Evolutionary conservation across 208 protist species (phyloP), one percentile per base, ranked within the genome.

Genomic region (Naegleria fowleri): DNA sequence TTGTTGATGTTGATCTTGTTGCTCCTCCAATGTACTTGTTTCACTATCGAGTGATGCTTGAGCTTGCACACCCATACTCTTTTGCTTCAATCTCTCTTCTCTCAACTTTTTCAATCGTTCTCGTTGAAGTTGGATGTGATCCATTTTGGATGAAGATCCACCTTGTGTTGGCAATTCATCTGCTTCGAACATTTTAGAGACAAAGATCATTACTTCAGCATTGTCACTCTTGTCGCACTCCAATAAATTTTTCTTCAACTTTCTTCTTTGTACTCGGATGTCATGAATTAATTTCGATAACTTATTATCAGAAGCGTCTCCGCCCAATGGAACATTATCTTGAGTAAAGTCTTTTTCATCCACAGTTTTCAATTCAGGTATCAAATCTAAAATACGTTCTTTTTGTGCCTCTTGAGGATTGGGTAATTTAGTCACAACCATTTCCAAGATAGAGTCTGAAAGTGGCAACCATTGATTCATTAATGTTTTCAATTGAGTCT

Each of bases 391-490:
- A 22, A 98, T 51, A 36, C 96, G 94, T 55, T 94, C 93, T 19
- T 87, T 92, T 92, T 98, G 97, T n/a, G 96, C 96, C 7, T 92
- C 92, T 38, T 97, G 91, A 67, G 98, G 98, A 85, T 94, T 96
- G 90, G 97, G 97, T 59, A 99, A 86, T 52, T 96, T 90, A 25
- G 94, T 43, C 88, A 96, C 96, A 90, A 98, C 93, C 51, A 95
- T 96, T 88, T 94, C 92, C 33, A 99, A 92, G 33, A 99, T 94
- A 79, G 97, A 95, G 58, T 93, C 92, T 5, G 97, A 94, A 22
- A 99, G 94, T 29, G 98, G 98, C 91, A 99, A 95, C 98, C 98
- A 99, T 33, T 91, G 83, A 38, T 93, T 94, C 90, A 99, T 94
- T 19, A 99, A 92, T 33, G 95, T 92, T 91, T 88, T 86, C 5